phyloP scores from a whole-genome alignment of 1,284 basidiomycete species.

The Irpex sp. region DNA sequence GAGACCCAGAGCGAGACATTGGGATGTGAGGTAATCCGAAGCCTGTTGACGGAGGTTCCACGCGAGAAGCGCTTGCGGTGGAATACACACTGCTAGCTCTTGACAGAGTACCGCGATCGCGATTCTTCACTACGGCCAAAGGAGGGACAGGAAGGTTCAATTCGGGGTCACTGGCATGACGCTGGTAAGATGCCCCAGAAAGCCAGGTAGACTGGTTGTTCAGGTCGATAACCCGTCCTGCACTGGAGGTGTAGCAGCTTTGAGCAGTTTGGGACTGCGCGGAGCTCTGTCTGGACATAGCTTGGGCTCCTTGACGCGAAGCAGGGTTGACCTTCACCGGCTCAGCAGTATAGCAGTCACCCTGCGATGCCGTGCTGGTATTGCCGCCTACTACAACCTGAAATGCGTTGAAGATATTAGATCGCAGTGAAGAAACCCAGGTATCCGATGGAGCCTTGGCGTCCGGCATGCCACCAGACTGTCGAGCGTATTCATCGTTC shows the following conservation, averaged over 20 bases:
- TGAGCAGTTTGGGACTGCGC: neutral
- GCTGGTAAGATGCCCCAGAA: neutral
- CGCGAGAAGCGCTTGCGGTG: slow-evolving; percentile 13
- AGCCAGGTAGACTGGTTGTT: neutral
- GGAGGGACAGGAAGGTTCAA: slow-evolving; percentile 1
- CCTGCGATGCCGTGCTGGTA: slow-evolving; percentile 6
- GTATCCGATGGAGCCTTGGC: slow-evolving; percentile 11
- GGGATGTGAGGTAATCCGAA: slow-evolving; percentile 17
- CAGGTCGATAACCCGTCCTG: neutral
- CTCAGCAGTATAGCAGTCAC: neutral
- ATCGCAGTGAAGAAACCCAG: slow-evolving; percentile 29
- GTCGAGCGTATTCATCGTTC: slow-evolving; percentile 7
- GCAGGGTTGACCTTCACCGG: neutral
- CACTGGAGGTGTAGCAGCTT: neutral
- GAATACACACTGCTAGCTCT: slow-evolving; percentile 23
- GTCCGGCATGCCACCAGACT: neutral
- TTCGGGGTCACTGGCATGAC: neutral
- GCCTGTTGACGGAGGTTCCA: neutral
- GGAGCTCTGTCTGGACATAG: neutral
- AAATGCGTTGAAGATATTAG: slow-evolving; percentile 31
- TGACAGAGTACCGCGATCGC: neutral
- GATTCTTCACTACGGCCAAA: slow-evolving; percentile 2
- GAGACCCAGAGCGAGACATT: slow-evolving; percentile 17
- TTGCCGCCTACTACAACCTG: slow-evolving; percentile 25
- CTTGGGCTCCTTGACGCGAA: neutral